phyloP scores from a whole-genome alignment of 1,284 basidiomycete genomes.

The Cutaneotrichosporon dermatis region DNA sequence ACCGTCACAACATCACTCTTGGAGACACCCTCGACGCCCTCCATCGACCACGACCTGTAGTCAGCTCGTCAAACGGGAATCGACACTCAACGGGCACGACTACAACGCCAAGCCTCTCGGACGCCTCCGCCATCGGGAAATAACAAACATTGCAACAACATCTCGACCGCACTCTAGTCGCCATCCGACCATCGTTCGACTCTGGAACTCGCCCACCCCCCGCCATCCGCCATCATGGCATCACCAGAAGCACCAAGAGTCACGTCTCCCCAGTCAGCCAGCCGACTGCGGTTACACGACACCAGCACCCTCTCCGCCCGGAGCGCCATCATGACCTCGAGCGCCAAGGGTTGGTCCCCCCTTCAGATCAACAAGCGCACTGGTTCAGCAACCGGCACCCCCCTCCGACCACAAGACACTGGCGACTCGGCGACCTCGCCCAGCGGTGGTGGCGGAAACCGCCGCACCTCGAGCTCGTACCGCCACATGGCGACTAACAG shows the following conservation, averaged over 20 bases:
- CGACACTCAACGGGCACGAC: neutral
- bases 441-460: conserved; percentile 19
- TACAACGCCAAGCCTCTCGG: neutral
- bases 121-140: too few relatives aligned
- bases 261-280: conserved; percentile 1
- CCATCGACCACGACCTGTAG: neutral
- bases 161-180: too few relatives aligned
- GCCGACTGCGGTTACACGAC: conserved; percentile 11
- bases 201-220: neutral
- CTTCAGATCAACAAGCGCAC: conserved; percentile 46
- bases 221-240: conserved; percentile 4
- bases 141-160: neutral
- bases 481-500: conserved; percentile 73
- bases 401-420: conserved; percentile 24
- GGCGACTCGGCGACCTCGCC: conserved; percentile 14
- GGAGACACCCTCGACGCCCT: neutral
- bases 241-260: conserved; percentile 6
- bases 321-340: conserved; percentile 43
- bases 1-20: neutral
- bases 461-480: conserved; percentile 74
- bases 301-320: conserved; percentile 25
- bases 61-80: neutral
- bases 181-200: too few relatives aligned
- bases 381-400: conserved; percentile 7
- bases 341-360: conserved; percentile 50